Percentiles rank a stretch among this genome's conserved stretches.
These are phyloP conservation scores for Terfezia boudieri DNA, from an alignment of 495 filamentous ascomycete species.

Conservation along the genomic window DNA sequence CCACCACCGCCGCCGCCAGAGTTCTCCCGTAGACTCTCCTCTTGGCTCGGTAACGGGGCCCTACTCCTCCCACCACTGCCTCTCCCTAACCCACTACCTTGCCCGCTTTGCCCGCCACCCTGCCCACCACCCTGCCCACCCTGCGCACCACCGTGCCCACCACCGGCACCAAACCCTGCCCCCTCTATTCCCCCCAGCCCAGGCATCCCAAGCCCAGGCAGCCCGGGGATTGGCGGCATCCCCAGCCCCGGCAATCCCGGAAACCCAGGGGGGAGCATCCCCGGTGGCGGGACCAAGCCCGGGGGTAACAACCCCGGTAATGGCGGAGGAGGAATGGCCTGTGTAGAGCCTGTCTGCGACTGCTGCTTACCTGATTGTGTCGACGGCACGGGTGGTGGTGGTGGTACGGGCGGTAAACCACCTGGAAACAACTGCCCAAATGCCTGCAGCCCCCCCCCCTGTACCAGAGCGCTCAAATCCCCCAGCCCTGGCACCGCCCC, in stretches of 20 bases:
- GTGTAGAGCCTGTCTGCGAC: conserved; percentile 1
- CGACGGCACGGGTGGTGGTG: conserved; percentile 21
- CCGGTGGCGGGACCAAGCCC: conserved; percentile 28
- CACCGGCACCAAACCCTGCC: conserved; percentile 21
- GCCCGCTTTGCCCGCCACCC: conserved; percentile 12
- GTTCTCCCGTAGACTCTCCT: conserved; percentile 51
- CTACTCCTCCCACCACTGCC: conserved; percentile 25
- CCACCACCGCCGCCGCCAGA: conserved; percentile 18
- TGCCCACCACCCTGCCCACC: conserved; percentile 6
- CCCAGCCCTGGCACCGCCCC: conserved; percentile 25
- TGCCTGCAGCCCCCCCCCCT: not conserved
- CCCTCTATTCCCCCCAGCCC: conserved; percentile 16
- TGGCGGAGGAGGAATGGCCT: conserved; percentile 12
- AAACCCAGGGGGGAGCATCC: conserved; percentile 29
- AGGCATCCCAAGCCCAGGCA: conserved; percentile 21
- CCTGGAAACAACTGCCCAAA: conserved; percentile 21
- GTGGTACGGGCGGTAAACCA: conserved; percentile 25
- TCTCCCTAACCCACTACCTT: conserved; percentile 8
- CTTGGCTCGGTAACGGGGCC: conserved; percentile 55
- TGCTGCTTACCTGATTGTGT: not conserved
- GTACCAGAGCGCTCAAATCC: conserved; percentile 15
- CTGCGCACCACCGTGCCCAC: conserved; percentile 10
- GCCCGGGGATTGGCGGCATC: conserved; percentile 16
- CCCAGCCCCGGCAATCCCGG: conserved; percentile 22
- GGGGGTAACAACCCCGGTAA: conserved; percentile 25